Evolutionary conservation across 768 basidiomycete genomes (phyloP).

Genomic region (Saitozyma podzolica): DNA sequence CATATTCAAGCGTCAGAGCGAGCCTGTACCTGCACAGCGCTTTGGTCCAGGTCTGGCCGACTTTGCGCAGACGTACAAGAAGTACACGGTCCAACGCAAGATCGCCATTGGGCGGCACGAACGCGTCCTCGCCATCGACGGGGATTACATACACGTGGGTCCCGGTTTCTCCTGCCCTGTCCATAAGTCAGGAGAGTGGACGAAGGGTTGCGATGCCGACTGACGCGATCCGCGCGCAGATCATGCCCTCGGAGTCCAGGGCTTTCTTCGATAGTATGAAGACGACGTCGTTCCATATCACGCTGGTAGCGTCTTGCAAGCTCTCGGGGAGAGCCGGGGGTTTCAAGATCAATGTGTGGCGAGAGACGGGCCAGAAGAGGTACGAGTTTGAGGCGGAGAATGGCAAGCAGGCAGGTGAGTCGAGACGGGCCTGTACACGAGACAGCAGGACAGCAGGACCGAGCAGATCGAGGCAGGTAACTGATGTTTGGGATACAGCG

Average conservation of each 20-base stretch:
- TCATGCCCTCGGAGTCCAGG: constrained; percentile 81
- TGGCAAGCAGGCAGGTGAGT: constrained; percentile 72
- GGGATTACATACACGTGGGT: constrained; percentile 81
- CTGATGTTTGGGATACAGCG: constrained; percentile 10
- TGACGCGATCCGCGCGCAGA: constrained; percentile 56
- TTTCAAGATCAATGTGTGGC: constrained; percentile 84
- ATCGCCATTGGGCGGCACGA: constrained; percentile 91
- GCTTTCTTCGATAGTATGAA: constrained; percentile 84
- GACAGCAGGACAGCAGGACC: background rate
- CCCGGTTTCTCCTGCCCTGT: background rate
- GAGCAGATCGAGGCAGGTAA: background rate
- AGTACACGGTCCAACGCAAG: constrained; percentile 89
- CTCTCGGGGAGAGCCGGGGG: constrained; percentile 61
- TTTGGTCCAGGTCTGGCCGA: constrained; percentile 66
- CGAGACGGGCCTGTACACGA: background rate
- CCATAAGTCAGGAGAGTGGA: constrained; percentile 16
- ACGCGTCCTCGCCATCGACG: constrained; percentile 88
- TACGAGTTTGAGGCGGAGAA: constrained; percentile 98
- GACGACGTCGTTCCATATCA: constrained; percentile 89
- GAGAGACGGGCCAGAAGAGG: constrained; percentile 71
- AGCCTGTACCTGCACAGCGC: constrained; percentile 60
- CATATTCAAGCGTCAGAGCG: constrained; percentile 86
- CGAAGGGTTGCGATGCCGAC: background rate
- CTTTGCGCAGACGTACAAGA: constrained; percentile 80
- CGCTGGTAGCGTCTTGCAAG: constrained; percentile 77